These are phyloP conservation scores for Aspergillus leporis DNA, from an alignment of 495 filamentous ascomycete genomes.

Conservation along the genomic window DNA sequence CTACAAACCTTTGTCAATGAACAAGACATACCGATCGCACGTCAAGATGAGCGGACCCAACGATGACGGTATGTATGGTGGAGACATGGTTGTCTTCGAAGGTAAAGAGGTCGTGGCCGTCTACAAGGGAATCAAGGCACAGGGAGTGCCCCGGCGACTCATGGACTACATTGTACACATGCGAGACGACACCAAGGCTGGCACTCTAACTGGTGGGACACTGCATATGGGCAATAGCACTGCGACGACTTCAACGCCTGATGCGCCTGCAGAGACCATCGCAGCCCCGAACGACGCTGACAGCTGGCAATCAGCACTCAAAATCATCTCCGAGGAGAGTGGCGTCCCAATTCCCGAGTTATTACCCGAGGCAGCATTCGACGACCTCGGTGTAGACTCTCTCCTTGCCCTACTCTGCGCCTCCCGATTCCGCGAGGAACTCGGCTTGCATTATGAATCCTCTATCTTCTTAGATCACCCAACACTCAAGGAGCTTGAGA, in stretches of 20 bases:
- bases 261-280: background rate
- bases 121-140: constrained; percentile 22
- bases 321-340: constrained; percentile 8
- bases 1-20: constrained; percentile 16
- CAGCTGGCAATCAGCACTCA: background rate
- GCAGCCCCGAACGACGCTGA: background rate
- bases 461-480: constrained; percentile 53
- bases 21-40: constrained; percentile 38
- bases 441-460: constrained; percentile 36
- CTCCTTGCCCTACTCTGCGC: constrained; percentile 48
- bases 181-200: background rate
- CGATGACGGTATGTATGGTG: constrained; percentile 30
- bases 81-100: constrained; percentile 43
- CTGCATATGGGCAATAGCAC: background rate
- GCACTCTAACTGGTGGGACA: background rate
- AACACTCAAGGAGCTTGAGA: constrained; percentile 35
- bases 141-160: background rate
- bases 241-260: background rate
- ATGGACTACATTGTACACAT: constrained; percentile 4
- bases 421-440: constrained; percentile 35
- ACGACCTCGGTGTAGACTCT: constrained; percentile 54
- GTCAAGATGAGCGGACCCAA: constrained; percentile 40
- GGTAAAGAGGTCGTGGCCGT: constrained; percentile 31
- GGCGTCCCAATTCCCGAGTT: constrained; percentile 24
- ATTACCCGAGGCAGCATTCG: constrained; percentile 33